phyloP scores from a whole-genome alignment of 148 eudicot genomes.

The Chenopodium berlandieri region DNA sequence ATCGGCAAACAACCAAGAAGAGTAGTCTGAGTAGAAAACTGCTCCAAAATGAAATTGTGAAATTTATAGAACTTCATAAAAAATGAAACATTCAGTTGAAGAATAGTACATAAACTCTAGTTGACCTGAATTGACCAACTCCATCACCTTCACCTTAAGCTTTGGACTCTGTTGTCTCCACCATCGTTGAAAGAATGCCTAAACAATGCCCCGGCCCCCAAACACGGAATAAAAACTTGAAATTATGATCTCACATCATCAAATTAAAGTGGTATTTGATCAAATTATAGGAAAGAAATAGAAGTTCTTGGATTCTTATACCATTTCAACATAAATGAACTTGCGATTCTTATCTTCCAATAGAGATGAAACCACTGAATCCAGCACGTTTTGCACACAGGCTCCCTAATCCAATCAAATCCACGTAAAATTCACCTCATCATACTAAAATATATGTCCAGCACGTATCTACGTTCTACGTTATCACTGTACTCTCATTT shows the following conservation, averaged over 20 bases:
- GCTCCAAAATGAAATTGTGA: neutral
- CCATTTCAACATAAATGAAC: conserved; percentile 73
- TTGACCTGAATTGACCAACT: conserved; percentile 65
- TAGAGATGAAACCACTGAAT: conserved; percentile 60
- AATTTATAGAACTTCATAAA: neutral
- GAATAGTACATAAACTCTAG: conserved; percentile 67
- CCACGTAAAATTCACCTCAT: neutral
- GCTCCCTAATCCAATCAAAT: conserved; percentile 51
- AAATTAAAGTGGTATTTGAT: neutral
- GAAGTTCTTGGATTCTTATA: conserved; percentile 22
- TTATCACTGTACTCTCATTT: too few species aligned
- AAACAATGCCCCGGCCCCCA: conserved; percentile 1
- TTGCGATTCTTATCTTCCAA: conserved; percentile 57
- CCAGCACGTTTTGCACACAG: conserved; percentile 75
- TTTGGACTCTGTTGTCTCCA: conserved; percentile 69
- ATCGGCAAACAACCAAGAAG: neutral
- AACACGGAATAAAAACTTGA: neutral
- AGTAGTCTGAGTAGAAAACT: neutral
- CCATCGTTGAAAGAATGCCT: conserved; percentile 88
- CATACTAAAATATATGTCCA: neutral
- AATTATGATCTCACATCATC: neutral
- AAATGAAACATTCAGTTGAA: neutral
- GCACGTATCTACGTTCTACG: neutral
- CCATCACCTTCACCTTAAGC: conserved; percentile 56
- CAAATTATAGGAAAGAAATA: neutral